Evolutionary conservation across 2,329 filamentous ascomycete species (phyloP).

Genomic region (Phialophora chinensis): DNA sequence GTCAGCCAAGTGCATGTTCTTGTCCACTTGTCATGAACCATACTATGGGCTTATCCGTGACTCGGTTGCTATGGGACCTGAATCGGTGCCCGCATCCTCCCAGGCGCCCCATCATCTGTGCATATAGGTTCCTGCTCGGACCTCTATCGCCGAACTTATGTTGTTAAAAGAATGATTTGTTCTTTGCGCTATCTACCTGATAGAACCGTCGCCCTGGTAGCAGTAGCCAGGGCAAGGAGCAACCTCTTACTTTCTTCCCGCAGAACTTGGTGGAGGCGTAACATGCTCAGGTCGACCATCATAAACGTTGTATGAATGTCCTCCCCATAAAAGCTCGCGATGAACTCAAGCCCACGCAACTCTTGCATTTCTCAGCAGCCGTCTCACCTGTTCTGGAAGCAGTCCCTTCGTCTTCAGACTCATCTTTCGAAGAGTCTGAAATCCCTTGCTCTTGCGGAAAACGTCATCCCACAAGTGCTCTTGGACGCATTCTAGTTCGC

Average conservation of each 20-base stretch:
- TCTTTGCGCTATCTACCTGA: background rate
- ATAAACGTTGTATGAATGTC: background rate
- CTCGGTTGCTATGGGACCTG: background rate
- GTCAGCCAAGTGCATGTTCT: background rate
- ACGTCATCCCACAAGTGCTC: slow-evolving; percentile 41
- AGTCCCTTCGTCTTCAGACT: slow-evolving; percentile 34
- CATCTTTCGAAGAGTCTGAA: slow-evolving; percentile 33
- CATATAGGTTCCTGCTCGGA: background rate
- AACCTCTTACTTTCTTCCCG: background rate
- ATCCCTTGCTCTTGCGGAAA: slow-evolving; percentile 28
- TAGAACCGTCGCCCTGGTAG: slow-evolving; percentile 22
- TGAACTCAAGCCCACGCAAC: slow-evolving; percentile 32
- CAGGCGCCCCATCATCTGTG: background rate
- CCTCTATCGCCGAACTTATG: background rate
- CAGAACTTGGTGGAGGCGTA: background rate
- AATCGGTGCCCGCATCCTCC: background rate
- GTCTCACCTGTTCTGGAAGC: slow-evolving; percentile 35
- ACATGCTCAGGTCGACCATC: background rate
- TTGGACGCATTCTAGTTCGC: slow-evolving; percentile 38
- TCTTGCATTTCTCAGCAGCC: slow-evolving; percentile 33
- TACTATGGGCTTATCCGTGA: background rate
- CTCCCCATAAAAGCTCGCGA: background rate
- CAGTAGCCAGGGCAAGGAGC: slow-evolving; percentile 33
- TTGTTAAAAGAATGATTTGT: slow-evolving; percentile 7
- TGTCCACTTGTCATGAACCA: background rate